Base-by-base conservation (phyloP, 805 yeast species). In the Myxozyma sirexii region DNA sequence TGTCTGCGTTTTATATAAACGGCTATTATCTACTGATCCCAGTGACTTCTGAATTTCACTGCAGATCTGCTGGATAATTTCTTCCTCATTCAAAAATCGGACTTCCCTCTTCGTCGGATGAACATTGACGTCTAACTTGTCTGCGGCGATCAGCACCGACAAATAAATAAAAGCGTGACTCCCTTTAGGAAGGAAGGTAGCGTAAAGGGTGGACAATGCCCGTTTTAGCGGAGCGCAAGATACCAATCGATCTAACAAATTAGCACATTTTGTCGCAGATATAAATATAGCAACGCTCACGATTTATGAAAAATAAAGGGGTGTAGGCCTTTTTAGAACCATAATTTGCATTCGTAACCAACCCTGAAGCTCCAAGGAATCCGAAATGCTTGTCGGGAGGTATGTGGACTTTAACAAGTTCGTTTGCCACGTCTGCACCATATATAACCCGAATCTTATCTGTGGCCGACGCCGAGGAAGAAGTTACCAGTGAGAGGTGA, bases 41-140 rank as follows among this genome's bases (percentile, higher is more conserved):
- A 94, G 76, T 1, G 75, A 70, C 3, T 72, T 75, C 56, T 84
- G 85, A 0, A 91, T 69, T 4, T 72, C 67, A 0, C 73, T 71
- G 33, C 86, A 78, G 1, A 92, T 77, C 37, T 69, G 67, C 41
- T 85, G 90, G 10, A 89, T 81, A 21, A 94, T 90, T 69, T 92
- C 97, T 46, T 87, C 94, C 68, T 94, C 97, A 71, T 84, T 74
- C 37, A 94, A 75, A 70, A 94, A 91, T 44, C 96, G 72, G 1
- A 94, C 97, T 68, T 93, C 97, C 59, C 93, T 80, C 67, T 94
- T 94, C 0, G 98, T 93, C 0, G 99, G 99, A 70, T 94, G 99
- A 13, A 94, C 86, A 70, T 94, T 94, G 15, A 94, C 98, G 71
- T 94, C 99, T 6, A 94, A 79, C 61, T 86, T 85, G 35, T 74